Evolutionary conservation across 805 yeast species (phyloP).

Genomic region (Wickerhamiella shivajii): DNA sequence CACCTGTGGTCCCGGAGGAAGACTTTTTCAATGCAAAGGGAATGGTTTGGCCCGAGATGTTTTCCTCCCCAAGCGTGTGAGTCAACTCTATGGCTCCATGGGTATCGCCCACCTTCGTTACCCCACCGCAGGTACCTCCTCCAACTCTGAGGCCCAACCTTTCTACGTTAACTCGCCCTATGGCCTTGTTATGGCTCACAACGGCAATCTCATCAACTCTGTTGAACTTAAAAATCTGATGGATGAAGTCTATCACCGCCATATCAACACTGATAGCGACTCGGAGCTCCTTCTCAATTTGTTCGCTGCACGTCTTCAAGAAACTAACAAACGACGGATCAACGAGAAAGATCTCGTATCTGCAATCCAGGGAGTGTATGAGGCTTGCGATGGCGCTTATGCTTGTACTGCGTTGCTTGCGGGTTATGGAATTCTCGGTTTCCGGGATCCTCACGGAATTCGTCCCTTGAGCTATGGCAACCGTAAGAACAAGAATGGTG

Average conservation of each 20-base stretch:
- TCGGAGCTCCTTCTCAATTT: constrained; percentile 80
- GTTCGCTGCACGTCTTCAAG: constrained; percentile 83
- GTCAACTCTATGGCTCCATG: constrained; percentile 77
- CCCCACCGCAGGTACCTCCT: constrained; percentile 94
- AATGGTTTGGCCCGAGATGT: constrained; percentile 98
- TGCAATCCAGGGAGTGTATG: constrained; percentile 73
- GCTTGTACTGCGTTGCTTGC: constrained; percentile 93
- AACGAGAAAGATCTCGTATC: constrained; percentile 77
- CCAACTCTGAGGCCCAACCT: constrained; percentile 96
- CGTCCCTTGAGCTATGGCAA: constrained; percentile 84
- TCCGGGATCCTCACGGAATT: constrained; percentile 94
- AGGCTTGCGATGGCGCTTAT: constrained; percentile 84
- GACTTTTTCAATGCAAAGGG: constrained; percentile 95
- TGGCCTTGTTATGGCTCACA: constrained; percentile 81
- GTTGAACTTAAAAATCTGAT: constrained; percentile 58
- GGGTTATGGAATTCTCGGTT: constrained; percentile 89
- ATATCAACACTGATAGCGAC: constrained; percentile 93
- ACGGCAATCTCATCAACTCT: constrained; percentile 89
- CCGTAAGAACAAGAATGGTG: constrained; percentile 54
- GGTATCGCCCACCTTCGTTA: constrained; percentile 90
- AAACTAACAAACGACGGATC: constrained; percentile 84
- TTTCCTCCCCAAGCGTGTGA: constrained; percentile 69
- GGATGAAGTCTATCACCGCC: constrained; percentile 92
- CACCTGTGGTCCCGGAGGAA: constrained; percentile 85
- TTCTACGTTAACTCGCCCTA: constrained; percentile 95